Conservation (phyloP, 495 filamentous ascomycete species). For the Pyronema domesticum region DNA sequence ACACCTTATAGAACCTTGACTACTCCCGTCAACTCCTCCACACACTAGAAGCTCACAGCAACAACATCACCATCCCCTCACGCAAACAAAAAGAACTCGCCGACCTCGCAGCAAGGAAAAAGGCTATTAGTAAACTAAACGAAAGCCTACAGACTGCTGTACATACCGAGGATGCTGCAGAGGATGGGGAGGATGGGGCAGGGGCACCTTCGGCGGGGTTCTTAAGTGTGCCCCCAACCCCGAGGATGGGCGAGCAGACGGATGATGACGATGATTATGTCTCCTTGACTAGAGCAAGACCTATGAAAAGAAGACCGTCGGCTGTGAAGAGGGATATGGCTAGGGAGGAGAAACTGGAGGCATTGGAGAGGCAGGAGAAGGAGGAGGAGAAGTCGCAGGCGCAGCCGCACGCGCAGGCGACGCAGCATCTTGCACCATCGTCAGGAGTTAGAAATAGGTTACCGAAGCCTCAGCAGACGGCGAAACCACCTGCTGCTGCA, state of each 20-base stretch:
- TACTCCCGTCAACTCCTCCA: constrained; percentile 21
- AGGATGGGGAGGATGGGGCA: constrained; percentile 7
- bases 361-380: neutral
- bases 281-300: neutral
- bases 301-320: neutral
- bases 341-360: neutral
- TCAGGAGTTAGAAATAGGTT: too few relatives aligned
- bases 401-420: too few relatives aligned
- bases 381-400: neutral
- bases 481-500: too few relatives aligned
- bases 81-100: constrained; percentile 11
- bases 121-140: constrained; percentile 15
- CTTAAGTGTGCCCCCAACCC: neutral
- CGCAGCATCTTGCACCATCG: too few relatives aligned
- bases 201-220: neutral
- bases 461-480: too few relatives aligned
- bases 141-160: constrained; percentile 12
- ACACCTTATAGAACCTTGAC: constrained; percentile 14
- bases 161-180: constrained; percentile 4
- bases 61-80: neutral
- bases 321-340: neutral
- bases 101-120: constrained; percentile 13
- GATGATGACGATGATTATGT: constrained; percentile 5
- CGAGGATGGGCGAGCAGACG: neutral
- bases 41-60: constrained; percentile 9